Base-by-base conservation (phyloP, 2,329 filamentous ascomycete species). In the Ustilaginoidea virens region DNA sequence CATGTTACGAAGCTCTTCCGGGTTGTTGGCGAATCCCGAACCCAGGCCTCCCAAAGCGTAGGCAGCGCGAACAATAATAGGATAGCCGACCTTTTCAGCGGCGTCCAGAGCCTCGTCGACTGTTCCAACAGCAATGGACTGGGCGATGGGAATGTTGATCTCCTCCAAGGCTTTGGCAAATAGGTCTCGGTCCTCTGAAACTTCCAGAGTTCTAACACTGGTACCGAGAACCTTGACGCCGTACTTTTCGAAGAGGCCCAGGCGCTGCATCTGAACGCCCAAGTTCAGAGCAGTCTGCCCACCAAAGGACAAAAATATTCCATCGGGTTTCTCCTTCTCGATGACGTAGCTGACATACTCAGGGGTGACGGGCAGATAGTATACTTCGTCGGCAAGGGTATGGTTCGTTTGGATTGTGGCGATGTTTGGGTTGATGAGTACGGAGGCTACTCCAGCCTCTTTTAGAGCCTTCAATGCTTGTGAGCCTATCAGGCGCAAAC, bases 321-420 rank as follows among this genome's bases (percentile, higher is more conserved):
- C 90, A 63, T 98, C 90, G 23, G 90, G 90, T 52, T 76, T 74
- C 61, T 96, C 90, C 48, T 80, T 78, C 64, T 96, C 85, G 52
- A 98, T 96, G 37, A 98, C 87, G 57, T 96, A 87, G 47, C 80
- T 80, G 50, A 94, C 86, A 60, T 96, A 98, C 68, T 96, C 87
- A 39, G 87, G 80, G 12, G 90, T 98, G 46, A 98, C 86, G 32
- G 90, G 90, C 21, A 96, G 77, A 59, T 94, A 96, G 68, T 96
- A 96, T 48, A 96, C 80, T 61, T 96, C 86, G 51, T 96, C 87
- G 48, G 85, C 85, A 51, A 96, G 79, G 47, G 79, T 77, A 66
- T 96, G 87, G 55, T 92, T 85, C 44, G 87, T 96, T 61, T 96
- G 87, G 49, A 96, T 96, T 33, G 90, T 96, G 35, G 87, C 87